These are phyloP conservation scores for Vachellia collinsii DNA, from an alignment of 306 rosid species.

Conservation along the genomic window DNA sequence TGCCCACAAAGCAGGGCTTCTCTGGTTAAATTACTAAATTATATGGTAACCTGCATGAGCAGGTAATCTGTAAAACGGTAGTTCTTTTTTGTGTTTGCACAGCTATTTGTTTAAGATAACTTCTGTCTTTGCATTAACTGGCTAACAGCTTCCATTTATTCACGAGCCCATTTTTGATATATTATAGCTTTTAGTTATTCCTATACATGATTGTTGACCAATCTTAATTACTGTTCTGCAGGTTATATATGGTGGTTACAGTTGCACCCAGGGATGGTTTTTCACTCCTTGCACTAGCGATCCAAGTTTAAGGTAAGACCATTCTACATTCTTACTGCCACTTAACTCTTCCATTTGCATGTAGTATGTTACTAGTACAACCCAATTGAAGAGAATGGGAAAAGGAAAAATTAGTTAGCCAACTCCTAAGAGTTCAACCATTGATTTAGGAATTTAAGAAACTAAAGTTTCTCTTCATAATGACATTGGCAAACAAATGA, in stretches of 20 bases:
- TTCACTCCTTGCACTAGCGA: conserved; percentile 83
- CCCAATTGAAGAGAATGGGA: background rate
- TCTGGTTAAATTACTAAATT: background rate
- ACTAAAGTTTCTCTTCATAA: background rate
- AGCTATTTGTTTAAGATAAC: background rate
- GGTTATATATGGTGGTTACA: conserved; percentile 83
- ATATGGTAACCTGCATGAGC: conserved; percentile 4
- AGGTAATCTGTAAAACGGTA: background rate
- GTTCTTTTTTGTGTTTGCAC: background rate
- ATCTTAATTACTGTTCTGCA: conserved; percentile 37
- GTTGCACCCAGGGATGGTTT: conserved; percentile 98
- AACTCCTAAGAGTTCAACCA: background rate
- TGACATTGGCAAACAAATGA: background rate
- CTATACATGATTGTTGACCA: background rate
- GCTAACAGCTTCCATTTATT: conserved; percentile 1
- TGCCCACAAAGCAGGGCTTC: background rate
- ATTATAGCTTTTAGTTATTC: conserved; percentile 4
- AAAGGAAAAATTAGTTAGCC: background rate
- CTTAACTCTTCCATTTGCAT: background rate
- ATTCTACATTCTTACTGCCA: background rate
- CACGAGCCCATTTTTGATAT: background rate
- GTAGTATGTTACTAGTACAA: background rate
- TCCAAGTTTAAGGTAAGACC: conserved; percentile 80
- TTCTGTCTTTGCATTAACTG: background rate
- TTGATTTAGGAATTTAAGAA: background rate